phyloP scores from a whole-genome alignment of 2,329 filamentous ascomycete species.

The Xylariaceae sp. region DNA sequence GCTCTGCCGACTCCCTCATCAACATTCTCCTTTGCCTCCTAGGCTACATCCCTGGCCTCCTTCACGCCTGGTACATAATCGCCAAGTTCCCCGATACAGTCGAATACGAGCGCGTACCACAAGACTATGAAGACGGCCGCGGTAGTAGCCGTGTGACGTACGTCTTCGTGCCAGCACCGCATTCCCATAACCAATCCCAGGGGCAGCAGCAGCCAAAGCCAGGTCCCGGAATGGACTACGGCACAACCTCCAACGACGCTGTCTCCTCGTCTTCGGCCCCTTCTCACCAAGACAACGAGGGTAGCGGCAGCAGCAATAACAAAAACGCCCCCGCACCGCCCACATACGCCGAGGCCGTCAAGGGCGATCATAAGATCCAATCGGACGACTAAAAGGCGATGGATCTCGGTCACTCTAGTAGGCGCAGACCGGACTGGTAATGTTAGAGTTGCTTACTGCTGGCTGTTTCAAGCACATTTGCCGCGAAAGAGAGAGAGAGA shows the following conservation, averaged over 20 bases:
- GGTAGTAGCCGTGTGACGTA: conserved; percentile 65
- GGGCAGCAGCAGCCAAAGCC: conserved; percentile 40
- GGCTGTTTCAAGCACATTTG: no score
- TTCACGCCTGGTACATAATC: conserved; percentile 99
- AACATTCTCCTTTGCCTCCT: conserved; percentile 89
- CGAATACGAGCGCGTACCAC: conserved; percentile 71
- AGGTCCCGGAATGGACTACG: conserved; percentile 54
- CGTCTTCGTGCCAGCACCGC: conserved; percentile 67
- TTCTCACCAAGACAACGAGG: conserved; percentile 22
- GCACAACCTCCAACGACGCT: conserved; percentile 46
- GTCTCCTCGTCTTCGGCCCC: conserved; percentile 33
- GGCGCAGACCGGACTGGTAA: background rate
- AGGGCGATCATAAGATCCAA: conserved; percentile 92
- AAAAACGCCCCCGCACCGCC: conserved; percentile 63
- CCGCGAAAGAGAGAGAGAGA: background rate
- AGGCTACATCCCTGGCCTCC: conserved; percentile 81
- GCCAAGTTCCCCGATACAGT: conserved; percentile 82
- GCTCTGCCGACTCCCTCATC: conserved; percentile 89
- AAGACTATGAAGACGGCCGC: conserved; percentile 56
- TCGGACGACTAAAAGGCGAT: conserved; percentile 55
- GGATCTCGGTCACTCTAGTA: background rate
- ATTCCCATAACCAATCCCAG: conserved; percentile 40
- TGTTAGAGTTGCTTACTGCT: no score
- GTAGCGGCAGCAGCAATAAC: conserved; percentile 37
- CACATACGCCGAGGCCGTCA: conserved; percentile 88